These are phyloP conservation scores for Nitzschia inconspicua DNA, from an alignment of 108 stramenopile species.

Conservation along the genomic window DNA sequence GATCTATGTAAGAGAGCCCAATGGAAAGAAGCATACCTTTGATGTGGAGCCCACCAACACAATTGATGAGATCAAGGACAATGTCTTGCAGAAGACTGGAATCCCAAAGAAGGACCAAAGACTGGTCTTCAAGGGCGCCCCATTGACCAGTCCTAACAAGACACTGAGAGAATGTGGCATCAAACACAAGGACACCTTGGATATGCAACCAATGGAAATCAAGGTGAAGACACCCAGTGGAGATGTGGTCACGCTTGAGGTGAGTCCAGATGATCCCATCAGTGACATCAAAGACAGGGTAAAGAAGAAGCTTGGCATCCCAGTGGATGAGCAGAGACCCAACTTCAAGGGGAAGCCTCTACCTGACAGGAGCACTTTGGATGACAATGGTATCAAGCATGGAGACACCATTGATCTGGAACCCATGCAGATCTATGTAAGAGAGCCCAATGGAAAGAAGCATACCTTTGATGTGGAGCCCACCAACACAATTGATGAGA, in stretches of 20 bases:
- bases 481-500: conserved; percentile 11
- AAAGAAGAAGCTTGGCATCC: conserved; percentile 11
- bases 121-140: conserved; percentile 58
- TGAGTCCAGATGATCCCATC: conserved; percentile 16
- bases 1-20: conserved; percentile 10
- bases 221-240: conserved; percentile 10
- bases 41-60: conserved; percentile 19
- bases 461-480: no score
- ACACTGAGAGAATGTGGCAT: conserved; percentile 9
- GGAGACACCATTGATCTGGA: conserved; percentile 12
- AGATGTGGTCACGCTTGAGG: not conserved
- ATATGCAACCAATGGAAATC: conserved; percentile 25
- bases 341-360: conserved; percentile 4
- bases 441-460: conserved; percentile 4
- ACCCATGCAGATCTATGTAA: conserved; percentile 26
- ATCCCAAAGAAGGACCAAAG: conserved; percentile 41
- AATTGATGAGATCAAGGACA: conserved; percentile 18
- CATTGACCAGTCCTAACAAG: conserved; percentile 1
- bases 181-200: conserved; percentile 13
- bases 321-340: conserved; percentile 20
- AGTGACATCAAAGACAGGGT: conserved; percentile 11
- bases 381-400: conserved; percentile 51
- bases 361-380: conserved; percentile 4
- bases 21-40: conserved; percentile 7
- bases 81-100: not conserved